Evolutionary conservation across 768 basidiomycete genomes (phyloP), one percentile per base, ranked within the genome.

Genomic region (Exsudoporus frostii): DNA sequence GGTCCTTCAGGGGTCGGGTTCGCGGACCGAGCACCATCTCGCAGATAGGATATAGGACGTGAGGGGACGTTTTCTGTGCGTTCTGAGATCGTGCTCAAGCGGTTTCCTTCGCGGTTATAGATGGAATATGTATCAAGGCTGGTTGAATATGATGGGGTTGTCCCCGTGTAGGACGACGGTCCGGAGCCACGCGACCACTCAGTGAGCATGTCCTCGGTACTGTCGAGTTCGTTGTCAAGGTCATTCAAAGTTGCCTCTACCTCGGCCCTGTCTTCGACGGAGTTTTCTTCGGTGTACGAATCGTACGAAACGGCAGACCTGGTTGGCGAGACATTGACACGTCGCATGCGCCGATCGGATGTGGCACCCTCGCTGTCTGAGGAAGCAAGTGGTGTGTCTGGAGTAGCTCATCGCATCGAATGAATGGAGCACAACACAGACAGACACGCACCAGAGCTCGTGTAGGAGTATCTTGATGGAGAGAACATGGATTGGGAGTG

Each of bases 11-110:
- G 74, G 37, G 77, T 72, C 30, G 72, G 71, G 58, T 71, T 78
- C 10, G 65, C 60, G 30, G 70, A 75, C 50, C 66, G 66, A 30
- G 55, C 53, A 39, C 43, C 55, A 33, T 61, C 66, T 15, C 67
- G 65, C 36, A 82, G 78, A 50, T 71, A 65, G 4, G 80, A 80
- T 6, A 67, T 62, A 0, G 88, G 88, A 27, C 88, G 82, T 1
- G 86, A 79, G 0, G 72, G 70, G 2, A 75, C 73, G 30, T 86
- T 82, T 69, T 92, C 90, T 1, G 87, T 90, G 42, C 77, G 79
- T 65, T 92, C 90, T 4, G 88, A 81, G 54, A 92, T 92, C 3
- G 80, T 85, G 63, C 90, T 92, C 19, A 92, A 75, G 32, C 76
- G 66, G 24, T 75, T 70, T 10, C 82, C 79, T 41, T 74, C 75